Percentiles rank a stretch among this genome's conserved stretches.
Conservation (phyloP, 805 yeast genomes). For the Saturnispora ahearnii region DNA sequence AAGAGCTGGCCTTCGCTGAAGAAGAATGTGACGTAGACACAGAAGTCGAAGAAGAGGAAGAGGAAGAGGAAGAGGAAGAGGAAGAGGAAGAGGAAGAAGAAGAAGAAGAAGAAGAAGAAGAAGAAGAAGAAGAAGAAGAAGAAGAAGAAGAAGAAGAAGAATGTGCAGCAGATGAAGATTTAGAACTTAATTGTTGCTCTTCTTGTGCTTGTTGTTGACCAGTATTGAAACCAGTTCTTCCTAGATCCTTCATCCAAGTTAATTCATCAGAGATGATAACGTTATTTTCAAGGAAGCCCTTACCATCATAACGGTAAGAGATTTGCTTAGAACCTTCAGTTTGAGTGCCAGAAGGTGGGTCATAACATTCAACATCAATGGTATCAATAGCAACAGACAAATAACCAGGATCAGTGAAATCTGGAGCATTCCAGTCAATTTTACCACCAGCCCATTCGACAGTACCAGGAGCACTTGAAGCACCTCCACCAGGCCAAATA, state of each 20-base stretch:
- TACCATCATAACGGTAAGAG: constrained; percentile 46
- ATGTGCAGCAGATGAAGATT: background rate
- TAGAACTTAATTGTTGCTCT: constrained; percentile 8
- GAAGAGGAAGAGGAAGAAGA: constrained; percentile 7
- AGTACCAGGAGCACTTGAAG: constrained; percentile 47
- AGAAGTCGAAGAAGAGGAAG: background rate
- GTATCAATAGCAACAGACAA: constrained; percentile 57
- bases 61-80: background rate
- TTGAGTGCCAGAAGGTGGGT: constrained; percentile 50
- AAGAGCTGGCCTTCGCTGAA: background rate
- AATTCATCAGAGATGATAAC: constrained; percentile 55
- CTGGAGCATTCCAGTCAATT: constrained; percentile 73
- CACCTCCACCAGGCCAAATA: constrained; percentile 78
- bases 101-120: constrained; percentile 1
- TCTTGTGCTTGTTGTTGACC: constrained; percentile 30
- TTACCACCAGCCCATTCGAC: constrained; percentile 83
- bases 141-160: constrained; percentile 7
- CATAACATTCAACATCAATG: constrained; percentile 60
- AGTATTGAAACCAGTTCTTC: constrained; percentile 60
- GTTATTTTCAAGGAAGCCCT: constrained; percentile 38
- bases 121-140: background rate
- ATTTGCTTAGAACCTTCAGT: constrained; percentile 31
- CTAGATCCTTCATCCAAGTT: constrained; percentile 50
- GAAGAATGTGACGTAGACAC: constrained; percentile 1
- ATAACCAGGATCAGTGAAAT: constrained; percentile 71